phyloP scores from a whole-genome alignment of 495 filamentous ascomycete species.

The Lophium mytilinum region DNA sequence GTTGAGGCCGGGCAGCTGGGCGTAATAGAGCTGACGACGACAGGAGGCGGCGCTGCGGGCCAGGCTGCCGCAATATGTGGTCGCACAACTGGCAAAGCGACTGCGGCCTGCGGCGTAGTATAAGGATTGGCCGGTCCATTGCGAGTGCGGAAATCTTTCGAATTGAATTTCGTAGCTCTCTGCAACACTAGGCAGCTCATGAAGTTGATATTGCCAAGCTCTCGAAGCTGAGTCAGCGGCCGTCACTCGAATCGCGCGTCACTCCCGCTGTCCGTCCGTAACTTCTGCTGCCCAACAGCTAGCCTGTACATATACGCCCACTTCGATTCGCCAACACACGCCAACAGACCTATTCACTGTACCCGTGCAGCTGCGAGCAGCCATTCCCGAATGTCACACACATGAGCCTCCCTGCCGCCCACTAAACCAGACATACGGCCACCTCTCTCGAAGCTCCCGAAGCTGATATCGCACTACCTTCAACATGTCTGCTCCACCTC shows the following conservation, averaged over 20 bases:
- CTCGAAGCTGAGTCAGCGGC: too few species aligned
- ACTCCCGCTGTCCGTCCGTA: too few species aligned
- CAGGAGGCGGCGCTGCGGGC: conserved; percentile 11
- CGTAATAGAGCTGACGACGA: conserved; percentile 6
- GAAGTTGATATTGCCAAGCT: too few species aligned
- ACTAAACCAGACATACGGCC: neutral
- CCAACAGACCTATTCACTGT: too few species aligned
- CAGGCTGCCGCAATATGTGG: conserved; percentile 20
- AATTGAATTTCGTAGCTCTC: too few species aligned
- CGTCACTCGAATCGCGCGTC: too few species aligned
- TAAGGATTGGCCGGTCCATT: too few species aligned
- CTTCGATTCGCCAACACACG: too few species aligned
- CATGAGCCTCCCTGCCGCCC: neutral
- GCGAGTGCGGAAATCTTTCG: too few species aligned
- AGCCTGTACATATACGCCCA: too few species aligned
- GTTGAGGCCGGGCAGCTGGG: conserved; percentile 9
- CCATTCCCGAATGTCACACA: neutral
- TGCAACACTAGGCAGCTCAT: too few species aligned
- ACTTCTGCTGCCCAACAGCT: too few species aligned
- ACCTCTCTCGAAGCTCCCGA: conserved; percentile 4
- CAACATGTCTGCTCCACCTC: conserved; percentile 59
- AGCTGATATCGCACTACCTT: neutral
- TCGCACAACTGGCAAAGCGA: conserved; percentile 24
- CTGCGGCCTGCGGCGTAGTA: conserved; percentile 6
- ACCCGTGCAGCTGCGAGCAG: neutral